Evolutionary conservation across 2,329 filamentous ascomycete species (phyloP).

Genomic region (Ophiobolus disseminans): DNA sequence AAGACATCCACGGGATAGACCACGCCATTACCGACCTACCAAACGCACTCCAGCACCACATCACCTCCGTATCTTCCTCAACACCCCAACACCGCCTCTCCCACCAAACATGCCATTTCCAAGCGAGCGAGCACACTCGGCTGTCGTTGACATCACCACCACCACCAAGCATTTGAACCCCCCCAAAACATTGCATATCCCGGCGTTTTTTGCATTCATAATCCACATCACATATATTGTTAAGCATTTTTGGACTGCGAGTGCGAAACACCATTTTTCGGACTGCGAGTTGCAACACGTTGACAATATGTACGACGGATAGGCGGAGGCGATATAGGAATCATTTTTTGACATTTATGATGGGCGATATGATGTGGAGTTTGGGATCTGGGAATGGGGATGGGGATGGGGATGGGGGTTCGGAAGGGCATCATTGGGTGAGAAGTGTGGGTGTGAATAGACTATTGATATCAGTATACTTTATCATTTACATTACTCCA

Average conservation of each 20-base stretch:
- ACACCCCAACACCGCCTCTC: neutral
- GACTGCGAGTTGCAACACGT: neutral
- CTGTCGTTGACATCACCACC: too few species aligned
- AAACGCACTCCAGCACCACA: too few species aligned
- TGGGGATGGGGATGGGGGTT: too few species aligned
- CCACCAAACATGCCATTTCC: neutral
- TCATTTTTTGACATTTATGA: neutral
- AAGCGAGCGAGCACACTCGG: neutral
- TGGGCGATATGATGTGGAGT: neutral
- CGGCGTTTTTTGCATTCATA: neutral
- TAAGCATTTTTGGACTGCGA: conserved; percentile 1
- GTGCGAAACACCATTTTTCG: neutral
- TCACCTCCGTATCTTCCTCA: too few species aligned
- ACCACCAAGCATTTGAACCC: too few species aligned
- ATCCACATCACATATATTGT: neutral
- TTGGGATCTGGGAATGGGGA: neutral
- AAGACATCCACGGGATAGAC: neutral
- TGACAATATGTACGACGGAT: neutral
- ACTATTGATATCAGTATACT: neutral
- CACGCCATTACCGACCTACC: neutral
- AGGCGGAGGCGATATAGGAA: neutral
- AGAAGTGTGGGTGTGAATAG: neutral
- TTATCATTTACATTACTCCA: too few species aligned
- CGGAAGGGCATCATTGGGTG: neutral
- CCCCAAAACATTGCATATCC: too few species aligned